A percentile compares a stretch with the other conserved stretches of the same genome.
These are phyloP conservation scores for Margaritispora aquatica DNA, from an alignment of 495 filamentous ascomycete species.

Conservation along the genomic window DNA sequence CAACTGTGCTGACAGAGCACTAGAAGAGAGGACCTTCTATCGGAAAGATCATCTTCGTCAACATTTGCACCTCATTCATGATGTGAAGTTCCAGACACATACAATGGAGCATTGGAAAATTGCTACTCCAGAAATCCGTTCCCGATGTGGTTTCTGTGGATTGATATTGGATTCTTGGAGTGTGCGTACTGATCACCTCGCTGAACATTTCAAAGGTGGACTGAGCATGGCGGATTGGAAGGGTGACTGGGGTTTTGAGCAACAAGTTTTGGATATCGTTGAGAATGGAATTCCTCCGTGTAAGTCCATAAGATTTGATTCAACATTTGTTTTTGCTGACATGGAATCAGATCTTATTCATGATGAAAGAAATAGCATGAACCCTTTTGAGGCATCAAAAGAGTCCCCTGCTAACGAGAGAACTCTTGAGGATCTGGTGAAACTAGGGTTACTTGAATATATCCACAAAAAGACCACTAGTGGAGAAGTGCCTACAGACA, in stretches of 20 bases:
- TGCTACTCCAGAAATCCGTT: conserved; percentile 49
- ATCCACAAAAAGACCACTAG: conserved; percentile 20
- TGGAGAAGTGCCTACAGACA: conserved; percentile 11
- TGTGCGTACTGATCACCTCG: conserved; percentile 56
- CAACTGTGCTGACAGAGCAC: conserved; percentile 57
- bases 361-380: conserved; percentile 44
- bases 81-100: conserved; percentile 51
- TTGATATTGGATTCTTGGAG: conserved; percentile 54
- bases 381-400: conserved; percentile 37
- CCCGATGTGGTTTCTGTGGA: conserved; percentile 70
- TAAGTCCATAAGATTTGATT: conserved; percentile 5
- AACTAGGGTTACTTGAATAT: conserved; percentile 40
- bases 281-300: conserved; percentile 56
- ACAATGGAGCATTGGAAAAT: conserved; percentile 67
- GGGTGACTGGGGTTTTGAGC: conserved; percentile 68
- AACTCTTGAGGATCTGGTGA: conserved; percentile 47
- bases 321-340: not conserved
- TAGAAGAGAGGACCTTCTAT: conserved; percentile 66
- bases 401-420: conserved; percentile 27
- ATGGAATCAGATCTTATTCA: conserved; percentile 43
- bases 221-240: conserved; percentile 64
- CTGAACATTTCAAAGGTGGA: conserved; percentile 62
- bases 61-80: conserved; percentile 73
- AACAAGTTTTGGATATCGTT: conserved; percentile 48
- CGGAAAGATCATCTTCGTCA: conserved; percentile 81